phyloP scores from a whole-genome alignment of 176 grass and related monocot species.

The Triticum turgidum region DNA sequence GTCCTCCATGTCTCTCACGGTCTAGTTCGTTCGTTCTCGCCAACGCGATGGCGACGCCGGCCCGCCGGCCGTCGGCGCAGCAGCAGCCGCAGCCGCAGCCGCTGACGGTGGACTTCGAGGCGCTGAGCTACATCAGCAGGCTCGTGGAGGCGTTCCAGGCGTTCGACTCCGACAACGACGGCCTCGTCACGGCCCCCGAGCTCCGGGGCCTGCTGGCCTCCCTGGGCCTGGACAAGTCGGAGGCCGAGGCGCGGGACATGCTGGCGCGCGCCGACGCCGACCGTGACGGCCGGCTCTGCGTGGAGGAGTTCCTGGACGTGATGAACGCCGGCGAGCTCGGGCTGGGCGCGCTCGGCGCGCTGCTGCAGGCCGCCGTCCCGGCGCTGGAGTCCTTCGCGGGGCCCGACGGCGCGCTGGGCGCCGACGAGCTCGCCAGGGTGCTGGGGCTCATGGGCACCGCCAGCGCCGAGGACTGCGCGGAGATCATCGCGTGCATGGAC shows the following conservation, averaged over 20 bases:
- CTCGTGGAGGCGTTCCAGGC: slow-evolving; percentile 83
- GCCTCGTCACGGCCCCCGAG: slow-evolving; percentile 56
- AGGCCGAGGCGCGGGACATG: slow-evolving; percentile 62
- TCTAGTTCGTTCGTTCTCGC: background rate
- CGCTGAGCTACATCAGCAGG: slow-evolving; percentile 78
- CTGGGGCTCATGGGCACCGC: slow-evolving; percentile 39
- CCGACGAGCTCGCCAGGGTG: slow-evolving; percentile 54
- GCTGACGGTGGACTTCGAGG: slow-evolving; percentile 62
- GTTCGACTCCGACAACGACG: slow-evolving; percentile 81
- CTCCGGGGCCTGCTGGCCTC: slow-evolving; percentile 67
- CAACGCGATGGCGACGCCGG: slow-evolving; percentile 6
- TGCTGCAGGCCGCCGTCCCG: slow-evolving; percentile 68
- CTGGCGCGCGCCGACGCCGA: slow-evolving; percentile 54
- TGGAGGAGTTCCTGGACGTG: slow-evolving; percentile 69
- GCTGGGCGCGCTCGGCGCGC: slow-evolving; percentile 48
- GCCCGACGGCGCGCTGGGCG: slow-evolving; percentile 32
- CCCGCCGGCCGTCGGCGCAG: slow-evolving; percentile 3
- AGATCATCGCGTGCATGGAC: slow-evolving; percentile 71
- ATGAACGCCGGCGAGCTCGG: slow-evolving; percentile 70
- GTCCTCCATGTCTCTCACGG: background rate
- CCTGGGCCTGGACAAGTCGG: slow-evolving; percentile 48
- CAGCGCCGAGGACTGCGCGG: slow-evolving; percentile 66
- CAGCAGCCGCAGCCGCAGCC: slow-evolving; percentile 1
- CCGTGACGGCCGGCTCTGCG: slow-evolving; percentile 59
- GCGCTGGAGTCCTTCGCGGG: slow-evolving; percentile 38